Evolutionary conservation across 2,329 filamentous ascomycete genomes (phyloP).

Genomic region (Calonectria crousiana): DNA sequence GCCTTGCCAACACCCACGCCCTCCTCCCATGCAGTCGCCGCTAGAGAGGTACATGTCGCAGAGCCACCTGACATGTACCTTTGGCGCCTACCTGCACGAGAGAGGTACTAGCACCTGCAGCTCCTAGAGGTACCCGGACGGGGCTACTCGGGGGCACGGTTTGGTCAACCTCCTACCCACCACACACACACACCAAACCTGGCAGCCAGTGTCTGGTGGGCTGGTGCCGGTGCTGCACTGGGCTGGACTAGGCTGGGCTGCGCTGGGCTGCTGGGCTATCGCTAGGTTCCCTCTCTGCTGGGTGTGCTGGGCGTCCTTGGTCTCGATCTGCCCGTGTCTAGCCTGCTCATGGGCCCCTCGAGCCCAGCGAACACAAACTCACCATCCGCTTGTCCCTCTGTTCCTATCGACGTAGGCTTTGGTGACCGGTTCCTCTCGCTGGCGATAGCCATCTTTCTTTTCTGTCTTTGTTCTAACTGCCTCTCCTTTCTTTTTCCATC

Average conservation of each 20-base stretch:
- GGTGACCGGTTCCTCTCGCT: background rate
- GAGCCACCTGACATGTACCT: conserved; percentile 19
- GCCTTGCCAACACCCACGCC: conserved; percentile 39
- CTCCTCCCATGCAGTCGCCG: conserved; percentile 22
- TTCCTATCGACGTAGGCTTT: background rate
- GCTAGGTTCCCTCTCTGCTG: conserved; percentile 22
- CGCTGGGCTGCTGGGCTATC: conserved; percentile 16
- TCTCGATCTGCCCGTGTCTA: conserved; percentile 22
- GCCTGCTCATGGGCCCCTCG: background rate
- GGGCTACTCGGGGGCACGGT: conserved; percentile 2
- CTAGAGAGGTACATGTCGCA: conserved; percentile 34
- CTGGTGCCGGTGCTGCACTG: conserved; percentile 12
- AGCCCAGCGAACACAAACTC: conserved; percentile 5
- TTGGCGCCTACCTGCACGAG: background rate
- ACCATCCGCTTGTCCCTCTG: conserved; percentile 22
- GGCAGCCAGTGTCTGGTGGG: conserved; percentile 14
- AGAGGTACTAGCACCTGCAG: background rate
- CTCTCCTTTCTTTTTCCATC: background rate
- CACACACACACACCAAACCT: conserved; percentile 16
- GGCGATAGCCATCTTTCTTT: background rate
- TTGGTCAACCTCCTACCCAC: conserved; percentile 16
- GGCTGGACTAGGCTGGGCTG: conserved; percentile 12
- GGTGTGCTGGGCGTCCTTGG: conserved; percentile 19
- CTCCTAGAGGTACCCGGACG: conserved; percentile 3
- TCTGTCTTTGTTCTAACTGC: background rate